Conservation (phyloP, 2,329 filamentous ascomycete genomes). For the Tolypocladium guangdongense region DNA sequence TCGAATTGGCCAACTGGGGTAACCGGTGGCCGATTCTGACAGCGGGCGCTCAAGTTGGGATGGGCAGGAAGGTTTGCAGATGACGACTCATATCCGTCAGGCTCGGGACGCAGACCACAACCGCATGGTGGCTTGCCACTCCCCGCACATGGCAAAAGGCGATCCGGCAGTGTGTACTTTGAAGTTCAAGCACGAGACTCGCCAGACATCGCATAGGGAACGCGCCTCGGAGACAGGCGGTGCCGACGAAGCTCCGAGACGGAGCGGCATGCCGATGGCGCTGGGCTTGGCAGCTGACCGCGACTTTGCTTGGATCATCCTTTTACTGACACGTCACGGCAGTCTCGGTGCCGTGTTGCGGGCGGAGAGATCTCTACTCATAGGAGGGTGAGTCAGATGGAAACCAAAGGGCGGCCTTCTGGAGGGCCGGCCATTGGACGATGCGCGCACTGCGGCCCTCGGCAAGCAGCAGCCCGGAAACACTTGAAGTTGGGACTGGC, state of each 20-base stretch:
- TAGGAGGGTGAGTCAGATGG: not conserved
- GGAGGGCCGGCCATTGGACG: not conserved
- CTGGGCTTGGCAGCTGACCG: not conserved
- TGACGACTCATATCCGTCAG: constrained; percentile 12
- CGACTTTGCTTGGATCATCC: not conserved
- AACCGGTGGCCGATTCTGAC: too few relatives aligned
- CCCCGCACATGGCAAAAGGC: not conserved
- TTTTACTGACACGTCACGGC: not conserved
- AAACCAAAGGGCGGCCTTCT: not conserved
- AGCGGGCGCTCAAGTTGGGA: not conserved
- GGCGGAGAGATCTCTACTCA: too few relatives aligned
- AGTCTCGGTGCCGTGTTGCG: not conserved
- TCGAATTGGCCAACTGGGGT: not conserved
- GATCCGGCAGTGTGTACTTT: not conserved
- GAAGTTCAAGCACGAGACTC: not conserved
- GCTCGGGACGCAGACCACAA: constrained; percentile 3
- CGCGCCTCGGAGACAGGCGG: not conserved
- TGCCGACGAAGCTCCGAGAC: not conserved
- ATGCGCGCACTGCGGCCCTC: not conserved
- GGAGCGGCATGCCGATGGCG: not conserved
- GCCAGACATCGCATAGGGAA: too few relatives aligned
- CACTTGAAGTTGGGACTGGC: not conserved
- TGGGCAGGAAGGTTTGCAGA: constrained; percentile 7
- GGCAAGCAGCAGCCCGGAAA: not conserved
- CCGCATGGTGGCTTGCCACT: not conserved